Percentiles rank a stretch among this genome's conserved stretches.
phyloP scores from a whole-genome alignment of 192 early-diverging fungal species.

The Coemansia sp. region DNA sequence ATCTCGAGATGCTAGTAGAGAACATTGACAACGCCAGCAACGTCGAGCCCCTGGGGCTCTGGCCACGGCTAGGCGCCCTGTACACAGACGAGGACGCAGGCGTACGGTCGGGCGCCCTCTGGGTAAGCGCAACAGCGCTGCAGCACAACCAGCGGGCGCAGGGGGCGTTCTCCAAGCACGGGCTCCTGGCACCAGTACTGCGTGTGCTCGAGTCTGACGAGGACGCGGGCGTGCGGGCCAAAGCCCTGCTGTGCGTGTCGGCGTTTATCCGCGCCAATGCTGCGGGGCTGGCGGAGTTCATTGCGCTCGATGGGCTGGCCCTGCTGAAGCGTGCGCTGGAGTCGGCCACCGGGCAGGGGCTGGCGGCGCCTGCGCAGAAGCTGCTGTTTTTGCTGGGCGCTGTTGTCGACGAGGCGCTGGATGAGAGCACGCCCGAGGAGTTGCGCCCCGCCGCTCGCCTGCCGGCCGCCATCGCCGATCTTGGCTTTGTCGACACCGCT shows the following conservation, averaged over 20 bases:
- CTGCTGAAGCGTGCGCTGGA: slow-evolving; percentile 52
- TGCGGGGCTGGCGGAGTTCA: slow-evolving; percentile 61
- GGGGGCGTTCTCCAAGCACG: slow-evolving; percentile 59
- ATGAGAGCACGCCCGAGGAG: slow-evolving; percentile 32
- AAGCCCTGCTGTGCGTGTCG: slow-evolving; percentile 73
- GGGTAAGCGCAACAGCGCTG: slow-evolving; percentile 91
- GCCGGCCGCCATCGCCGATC: slow-evolving; percentile 46
- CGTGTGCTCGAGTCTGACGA: slow-evolving; percentile 44
- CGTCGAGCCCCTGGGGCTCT: slow-evolving; percentile 85
- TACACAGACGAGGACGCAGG: slow-evolving; percentile 52
- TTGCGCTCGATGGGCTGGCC: slow-evolving; percentile 49
- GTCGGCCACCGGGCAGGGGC: slow-evolving; percentile 1
- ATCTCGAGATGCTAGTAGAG: slow-evolving; percentile 89
- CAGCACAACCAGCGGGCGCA: slow-evolving; percentile 93
- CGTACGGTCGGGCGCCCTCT: slow-evolving; percentile 73
- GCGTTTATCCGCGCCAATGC: slow-evolving; percentile 64
- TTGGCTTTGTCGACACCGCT: slow-evolving; percentile 55
- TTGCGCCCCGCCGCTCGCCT: slow-evolving; percentile 39
- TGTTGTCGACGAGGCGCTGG: slow-evolving; percentile 62
- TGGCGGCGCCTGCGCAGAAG: slow-evolving; percentile 36
- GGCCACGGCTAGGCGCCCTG: slow-evolving; percentile 70
- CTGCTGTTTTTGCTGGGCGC: slow-evolving; percentile 65
- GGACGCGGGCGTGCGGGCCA: slow-evolving; percentile 58
- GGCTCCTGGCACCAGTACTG: slow-evolving; percentile 56
- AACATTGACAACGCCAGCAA: slow-evolving; percentile 91